Evolutionary conservation across 2,329 filamentous ascomycete species (phyloP).

Genomic region (Coniochaeta sp.): DNA sequence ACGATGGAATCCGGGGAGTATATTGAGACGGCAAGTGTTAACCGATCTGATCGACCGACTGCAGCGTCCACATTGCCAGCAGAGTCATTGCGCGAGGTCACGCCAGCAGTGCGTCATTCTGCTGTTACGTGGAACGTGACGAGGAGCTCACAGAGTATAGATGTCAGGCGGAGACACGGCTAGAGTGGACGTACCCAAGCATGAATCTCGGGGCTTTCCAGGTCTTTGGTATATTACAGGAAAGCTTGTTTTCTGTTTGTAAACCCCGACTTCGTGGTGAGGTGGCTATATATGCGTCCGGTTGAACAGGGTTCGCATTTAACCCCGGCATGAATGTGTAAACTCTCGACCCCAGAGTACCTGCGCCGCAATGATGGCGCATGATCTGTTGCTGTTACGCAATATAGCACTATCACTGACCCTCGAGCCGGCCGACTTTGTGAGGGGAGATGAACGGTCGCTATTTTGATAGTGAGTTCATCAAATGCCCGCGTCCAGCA

Average conservation of each 20-base stretch:
- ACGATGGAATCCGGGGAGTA: not conserved
- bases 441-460: not conserved
- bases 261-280: not conserved
- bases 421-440: not conserved
- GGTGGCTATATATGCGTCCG: not conserved
- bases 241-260: not conserved
- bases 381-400: not conserved
- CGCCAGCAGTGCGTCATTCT: not conserved
- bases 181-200: not conserved
- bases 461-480: not conserved
- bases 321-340: not conserved
- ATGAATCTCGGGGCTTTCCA: not conserved
- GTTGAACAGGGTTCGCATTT: not conserved
- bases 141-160: not conserved
- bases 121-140: not conserved
- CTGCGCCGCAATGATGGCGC: not conserved
- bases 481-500: not conserved
- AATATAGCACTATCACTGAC: not conserved
- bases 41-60: not conserved
- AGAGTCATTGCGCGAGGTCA: not conserved
- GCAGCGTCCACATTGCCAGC: not conserved
- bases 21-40: not conserved
- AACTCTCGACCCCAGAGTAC: not conserved
- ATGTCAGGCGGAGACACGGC: not conserved
- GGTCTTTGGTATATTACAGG: not conserved